Evolutionary conservation across 371 early-diverging fungal genomes (phyloP).

Genomic region (Syncephalis fuscata): DNA sequence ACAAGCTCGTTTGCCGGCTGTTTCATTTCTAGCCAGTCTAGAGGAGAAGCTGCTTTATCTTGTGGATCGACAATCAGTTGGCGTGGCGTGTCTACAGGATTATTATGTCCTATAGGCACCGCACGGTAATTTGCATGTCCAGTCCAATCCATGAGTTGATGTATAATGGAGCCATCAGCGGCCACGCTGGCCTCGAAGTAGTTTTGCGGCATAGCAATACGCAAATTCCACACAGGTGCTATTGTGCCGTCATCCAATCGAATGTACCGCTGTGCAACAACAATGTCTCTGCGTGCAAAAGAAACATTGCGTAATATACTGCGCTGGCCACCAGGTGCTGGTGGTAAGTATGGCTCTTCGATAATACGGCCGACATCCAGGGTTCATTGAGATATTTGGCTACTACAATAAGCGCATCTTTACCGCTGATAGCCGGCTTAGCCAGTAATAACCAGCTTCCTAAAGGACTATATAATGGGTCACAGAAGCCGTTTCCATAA

Average conservation of each 20-base stretch:
- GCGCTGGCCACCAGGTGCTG: too few relatives aligned
- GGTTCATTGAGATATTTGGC: too few relatives aligned
- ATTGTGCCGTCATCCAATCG: slow-evolving; percentile 7
- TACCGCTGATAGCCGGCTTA: background rate
- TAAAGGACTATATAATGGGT: background rate
- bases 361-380: too few relatives aligned
- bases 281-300: background rate
- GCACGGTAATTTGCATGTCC: slow-evolving; percentile 50
- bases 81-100: slow-evolving; percentile 55
- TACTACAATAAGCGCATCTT: too few relatives aligned
- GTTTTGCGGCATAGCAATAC: slow-evolving; percentile 71
- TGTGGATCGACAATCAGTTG: slow-evolving; percentile 50
- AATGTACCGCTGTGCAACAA: background rate
- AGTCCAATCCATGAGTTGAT: slow-evolving; percentile 64
- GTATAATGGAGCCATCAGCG: slow-evolving; percentile 46
- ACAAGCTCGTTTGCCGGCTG: slow-evolving; percentile 28
- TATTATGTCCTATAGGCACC: slow-evolving; percentile 69
- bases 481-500: slow-evolving; percentile 52
- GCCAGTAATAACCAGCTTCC: too few relatives aligned
- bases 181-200: slow-evolving; percentile 78
- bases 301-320: background rate
- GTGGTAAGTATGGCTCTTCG: too few relatives aligned
- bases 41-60: slow-evolving; percentile 49
- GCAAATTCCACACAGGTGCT: slow-evolving; percentile 70
- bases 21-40: slow-evolving; percentile 54